Percentiles rank a stretch among this genome's conserved stretches.
Evolutionary conservation across 2,329 filamentous ascomycete species (phyloP).

Genomic region (Trichophyton mentagrophytes): DNA sequence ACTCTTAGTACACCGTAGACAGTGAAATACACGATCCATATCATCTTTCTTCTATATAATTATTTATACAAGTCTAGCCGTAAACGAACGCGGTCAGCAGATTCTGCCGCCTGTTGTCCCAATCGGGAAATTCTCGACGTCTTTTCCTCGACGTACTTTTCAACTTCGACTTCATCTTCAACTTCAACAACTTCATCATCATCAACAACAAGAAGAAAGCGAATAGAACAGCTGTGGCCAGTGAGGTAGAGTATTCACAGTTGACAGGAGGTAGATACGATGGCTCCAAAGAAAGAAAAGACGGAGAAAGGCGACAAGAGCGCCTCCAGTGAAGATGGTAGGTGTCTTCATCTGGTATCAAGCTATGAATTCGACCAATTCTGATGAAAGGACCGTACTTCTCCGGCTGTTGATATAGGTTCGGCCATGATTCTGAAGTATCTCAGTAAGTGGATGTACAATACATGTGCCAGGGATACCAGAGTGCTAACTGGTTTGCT

Average conservation of each 20-base stretch:
- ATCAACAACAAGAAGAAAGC: neutral
- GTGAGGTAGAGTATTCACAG: neutral
- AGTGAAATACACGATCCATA: neutral
- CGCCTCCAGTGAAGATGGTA: constrained; percentile 20
- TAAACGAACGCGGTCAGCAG: neutral
- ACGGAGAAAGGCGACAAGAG: constrained; percentile 11
- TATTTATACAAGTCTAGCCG: neutral
- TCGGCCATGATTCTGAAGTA: constrained; percentile 38
- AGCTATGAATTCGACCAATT: neutral
- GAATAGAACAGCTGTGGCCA: neutral
- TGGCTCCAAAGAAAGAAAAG: constrained; percentile 31
- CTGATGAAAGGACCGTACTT: neutral
- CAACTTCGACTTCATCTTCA: neutral
- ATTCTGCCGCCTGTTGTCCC: neutral
- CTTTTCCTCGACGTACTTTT: neutral
- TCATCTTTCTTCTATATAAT: neutral
- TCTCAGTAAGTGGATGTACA: constrained; percentile 30
- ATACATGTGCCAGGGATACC: neutral
- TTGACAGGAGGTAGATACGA: constrained; percentile 10
- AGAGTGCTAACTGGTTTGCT: neutral
- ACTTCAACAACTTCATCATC: neutral
- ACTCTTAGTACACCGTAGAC: neutral
- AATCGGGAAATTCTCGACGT: neutral
- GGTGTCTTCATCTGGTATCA: constrained; percentile 1
- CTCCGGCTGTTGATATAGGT: constrained; percentile 17